A percentile compares a stretch with the other conserved stretches of the same genome.
Conservation (phyloP, 352 stramenopile genomes). For the Globisporangium echinulatum region DNA sequence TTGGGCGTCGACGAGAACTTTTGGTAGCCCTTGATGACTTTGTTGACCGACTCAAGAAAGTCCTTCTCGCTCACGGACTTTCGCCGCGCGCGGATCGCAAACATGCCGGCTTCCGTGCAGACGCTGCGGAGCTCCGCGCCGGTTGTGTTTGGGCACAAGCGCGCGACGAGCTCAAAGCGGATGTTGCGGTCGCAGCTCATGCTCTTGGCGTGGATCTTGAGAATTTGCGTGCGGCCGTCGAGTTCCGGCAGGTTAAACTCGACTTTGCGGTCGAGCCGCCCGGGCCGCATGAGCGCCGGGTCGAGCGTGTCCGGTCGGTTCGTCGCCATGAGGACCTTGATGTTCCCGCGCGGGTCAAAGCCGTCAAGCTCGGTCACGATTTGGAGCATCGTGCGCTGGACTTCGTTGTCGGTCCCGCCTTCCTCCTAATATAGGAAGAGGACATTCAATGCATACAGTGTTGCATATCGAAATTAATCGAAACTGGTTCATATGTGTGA, state of each 20-base stretch:
- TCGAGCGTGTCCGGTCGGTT: constrained; percentile 97
- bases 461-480: neutral
- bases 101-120: constrained; percentile 98
- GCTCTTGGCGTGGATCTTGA: constrained; percentile 99
- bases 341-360: constrained; percentile 98
- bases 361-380: constrained; percentile 99
- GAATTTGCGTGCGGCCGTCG: constrained; percentile 97
- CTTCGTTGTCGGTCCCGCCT: constrained; percentile 97
- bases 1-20: constrained; percentile 99
- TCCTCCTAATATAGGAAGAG: constrained; percentile 52
- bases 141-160: constrained; percentile 98
- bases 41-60: constrained; percentile 99
- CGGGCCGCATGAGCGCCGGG: constrained; percentile 93
- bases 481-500: neutral
- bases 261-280: constrained; percentile 98
- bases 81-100: constrained; percentile 96
- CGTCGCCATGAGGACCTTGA: constrained; percentile 98
- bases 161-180: constrained; percentile 97
- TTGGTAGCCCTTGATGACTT: constrained; percentile 99
- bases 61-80: constrained; percentile 99
- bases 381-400: constrained; percentile 99
- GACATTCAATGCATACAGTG: neutral
- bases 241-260: constrained; percentile 99
- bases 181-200: constrained; percentile 99
- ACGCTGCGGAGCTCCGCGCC: constrained; percentile 97